Percentiles rank a stretch among this genome's conserved stretches.
phyloP scores from a whole-genome alignment of 31 red algal genomes.

The Asparagopsis taxiformis region DNA sequence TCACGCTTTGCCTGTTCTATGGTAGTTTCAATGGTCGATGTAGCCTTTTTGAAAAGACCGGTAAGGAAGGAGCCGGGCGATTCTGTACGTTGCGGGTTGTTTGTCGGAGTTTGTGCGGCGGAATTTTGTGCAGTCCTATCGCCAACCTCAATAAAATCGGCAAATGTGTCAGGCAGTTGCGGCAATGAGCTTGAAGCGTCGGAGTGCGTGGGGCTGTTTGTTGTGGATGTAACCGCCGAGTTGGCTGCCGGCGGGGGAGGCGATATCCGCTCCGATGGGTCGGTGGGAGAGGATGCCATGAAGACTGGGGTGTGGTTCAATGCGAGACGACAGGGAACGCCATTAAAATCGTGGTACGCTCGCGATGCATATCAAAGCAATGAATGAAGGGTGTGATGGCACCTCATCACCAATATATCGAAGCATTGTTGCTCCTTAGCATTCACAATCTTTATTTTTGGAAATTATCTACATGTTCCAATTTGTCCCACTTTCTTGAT shows the following conservation, averaged over 20 bases:
- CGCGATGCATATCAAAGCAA: neutral
- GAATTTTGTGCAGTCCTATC: slow-evolving; percentile 1
- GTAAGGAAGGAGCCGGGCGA: slow-evolving; percentile 17
- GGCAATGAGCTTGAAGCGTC: neutral
- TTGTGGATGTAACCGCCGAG: neutral
- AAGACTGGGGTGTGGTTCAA: neutral
- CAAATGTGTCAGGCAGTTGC: slow-evolving; percentile 10
- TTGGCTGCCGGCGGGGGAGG: neutral
- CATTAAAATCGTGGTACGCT: neutral
- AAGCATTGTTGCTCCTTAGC: neutral
- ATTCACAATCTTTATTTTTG: neutral
- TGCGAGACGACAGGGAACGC: neutral
- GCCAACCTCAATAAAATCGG: slow-evolving; percentile 20
- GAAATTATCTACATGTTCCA: neutral
- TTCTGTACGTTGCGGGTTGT: neutral
- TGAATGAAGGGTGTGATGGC: neutral
- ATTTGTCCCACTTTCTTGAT: neutral
- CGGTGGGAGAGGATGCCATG: neutral
- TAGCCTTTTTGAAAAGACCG: slow-evolving; percentile 20
- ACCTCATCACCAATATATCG: neutral
- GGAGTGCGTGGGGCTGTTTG: slow-evolving; percentile 2
- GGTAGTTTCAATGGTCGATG: slow-evolving; percentile 11
- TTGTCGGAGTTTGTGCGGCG: neutral
- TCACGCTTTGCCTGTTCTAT: neutral
- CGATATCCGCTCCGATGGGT: neutral